Conservation (phyloP, 805 yeast genomes). For the Wickerhamiella lipophila region DNA sequence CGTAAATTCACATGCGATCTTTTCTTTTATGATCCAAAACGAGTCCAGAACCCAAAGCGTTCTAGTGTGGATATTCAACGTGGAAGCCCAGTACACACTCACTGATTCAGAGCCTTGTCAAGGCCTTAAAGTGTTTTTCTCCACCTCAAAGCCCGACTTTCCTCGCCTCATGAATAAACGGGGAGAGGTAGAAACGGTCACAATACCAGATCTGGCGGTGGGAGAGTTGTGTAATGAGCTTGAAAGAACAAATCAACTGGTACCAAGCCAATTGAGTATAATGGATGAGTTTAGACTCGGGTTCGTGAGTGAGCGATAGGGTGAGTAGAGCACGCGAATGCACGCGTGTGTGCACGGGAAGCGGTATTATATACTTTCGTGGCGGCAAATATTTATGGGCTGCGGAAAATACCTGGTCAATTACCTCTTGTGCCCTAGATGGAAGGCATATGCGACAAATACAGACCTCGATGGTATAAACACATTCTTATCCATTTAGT, state of each 20-base stretch:
- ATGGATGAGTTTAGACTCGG: slow-evolving; percentile 27
- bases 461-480: too few relatives aligned
- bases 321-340: too few relatives aligned
- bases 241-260: slow-evolving; percentile 20
- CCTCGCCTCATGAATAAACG: slow-evolving; percentile 25
- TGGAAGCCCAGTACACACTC: slow-evolving; percentile 28
- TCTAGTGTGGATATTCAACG: slow-evolving; percentile 40
- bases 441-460: too few relatives aligned
- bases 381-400: too few relatives aligned
- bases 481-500: too few relatives aligned
- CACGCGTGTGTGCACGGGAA: too few relatives aligned
- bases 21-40: slow-evolving; percentile 20
- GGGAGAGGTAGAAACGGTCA: slow-evolving; percentile 33
- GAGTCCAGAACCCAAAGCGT: slow-evolving; percentile 1
- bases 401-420: too few relatives aligned
- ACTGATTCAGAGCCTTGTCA: slow-evolving; percentile 16
- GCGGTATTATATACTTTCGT: too few relatives aligned
- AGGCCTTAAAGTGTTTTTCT: slow-evolving; percentile 38
- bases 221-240: slow-evolving; percentile 26
- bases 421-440: too few relatives aligned
- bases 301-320: slow-evolving; percentile 15
- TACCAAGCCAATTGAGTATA: slow-evolving; percentile 28
- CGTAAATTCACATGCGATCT: slow-evolving; percentile 27
- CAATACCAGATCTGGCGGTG: slow-evolving; percentile 27
- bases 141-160: slow-evolving; percentile 26